Evolutionary conservation across 192 early-diverging fungal genomes (phyloP).

Genomic region (Chytriomyces hyalinus): DNA sequence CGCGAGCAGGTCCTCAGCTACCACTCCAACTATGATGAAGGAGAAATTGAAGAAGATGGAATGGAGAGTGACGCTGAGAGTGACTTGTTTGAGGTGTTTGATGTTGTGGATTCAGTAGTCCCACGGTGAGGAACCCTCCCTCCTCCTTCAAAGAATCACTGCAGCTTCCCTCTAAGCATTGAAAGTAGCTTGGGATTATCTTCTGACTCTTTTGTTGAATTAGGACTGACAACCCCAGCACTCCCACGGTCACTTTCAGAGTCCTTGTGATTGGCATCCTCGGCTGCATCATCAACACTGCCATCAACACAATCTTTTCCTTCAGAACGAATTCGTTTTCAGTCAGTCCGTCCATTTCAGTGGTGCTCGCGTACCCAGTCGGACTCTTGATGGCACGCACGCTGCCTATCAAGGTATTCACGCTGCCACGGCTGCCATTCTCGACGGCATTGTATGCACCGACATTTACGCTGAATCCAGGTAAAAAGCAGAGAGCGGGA

Average conservation of each 20-base stretch:
- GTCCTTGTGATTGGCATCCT: slow-evolving; percentile 34
- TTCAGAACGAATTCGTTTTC: slow-evolving; percentile 40
- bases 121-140: slow-evolving; percentile 32
- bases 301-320: slow-evolving; percentile 32
- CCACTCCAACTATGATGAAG: too few relatives aligned
- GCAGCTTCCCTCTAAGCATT: slow-evolving; percentile 32
- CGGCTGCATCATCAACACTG: slow-evolving; percentile 16
- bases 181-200: not conserved
- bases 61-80: not conserved
- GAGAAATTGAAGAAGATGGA: too few relatives aligned
- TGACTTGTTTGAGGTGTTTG: slow-evolving; percentile 17
- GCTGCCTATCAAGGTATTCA: slow-evolving; percentile 54
- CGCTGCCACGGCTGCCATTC: slow-evolving; percentile 30
- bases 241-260: slow-evolving; percentile 69
- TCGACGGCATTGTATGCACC: not conserved
- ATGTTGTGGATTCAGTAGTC: slow-evolving; percentile 34
- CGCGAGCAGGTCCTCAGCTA: too few relatives aligned
- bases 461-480: slow-evolving; percentile 33
- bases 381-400: slow-evolving; percentile 67
- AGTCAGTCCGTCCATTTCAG: slow-evolving; percentile 4
- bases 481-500: slow-evolving; percentile 22
- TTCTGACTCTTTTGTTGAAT: not conserved
- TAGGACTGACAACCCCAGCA: not conserved
- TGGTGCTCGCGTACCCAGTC: slow-evolving; percentile 72
- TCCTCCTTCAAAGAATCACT: slow-evolving; percentile 2